phyloP scores from a whole-genome alignment of 2,329 filamentous ascomycete species.

The Aureobasidium uvarum region DNA sequence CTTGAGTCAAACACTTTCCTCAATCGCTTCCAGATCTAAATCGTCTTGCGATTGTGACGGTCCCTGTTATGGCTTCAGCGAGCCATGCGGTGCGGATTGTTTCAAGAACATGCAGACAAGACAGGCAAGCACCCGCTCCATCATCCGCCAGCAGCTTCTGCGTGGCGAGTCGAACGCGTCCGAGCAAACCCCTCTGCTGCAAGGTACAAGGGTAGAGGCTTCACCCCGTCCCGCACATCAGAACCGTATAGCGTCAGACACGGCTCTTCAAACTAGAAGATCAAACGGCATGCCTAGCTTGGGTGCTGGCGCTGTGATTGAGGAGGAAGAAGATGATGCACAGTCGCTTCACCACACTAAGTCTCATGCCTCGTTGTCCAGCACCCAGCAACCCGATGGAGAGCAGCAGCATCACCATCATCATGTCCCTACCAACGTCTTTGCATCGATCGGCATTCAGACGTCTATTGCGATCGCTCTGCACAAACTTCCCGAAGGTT shows the following conservation, averaged over 20 bases:
- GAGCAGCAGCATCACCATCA: conserved; percentile 63
- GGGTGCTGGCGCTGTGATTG: conserved; percentile 15
- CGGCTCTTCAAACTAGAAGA: not conserved
- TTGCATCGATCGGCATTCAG: conserved; percentile 91
- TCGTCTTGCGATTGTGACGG: conserved; percentile 56
- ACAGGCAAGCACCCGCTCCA: conserved; percentile 30
- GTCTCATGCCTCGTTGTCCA: conserved; percentile 27
- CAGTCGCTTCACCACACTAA: conserved; percentile 4
- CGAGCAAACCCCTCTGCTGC: conserved; percentile 37
- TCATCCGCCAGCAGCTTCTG: conserved; percentile 22
- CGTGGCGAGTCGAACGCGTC: conserved; percentile 31
- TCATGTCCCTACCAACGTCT: conserved; percentile 91
- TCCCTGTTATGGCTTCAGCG: conserved; percentile 61
- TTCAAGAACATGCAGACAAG: conserved; percentile 51
- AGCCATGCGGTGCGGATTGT: conserved; percentile 61
- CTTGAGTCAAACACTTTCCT: conserved; percentile 47
- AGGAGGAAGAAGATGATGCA: conserved; percentile 24
- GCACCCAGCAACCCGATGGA: not conserved
- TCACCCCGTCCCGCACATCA: not conserved
- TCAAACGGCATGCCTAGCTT: not conserved
- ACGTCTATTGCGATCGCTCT: conserved; percentile 92
- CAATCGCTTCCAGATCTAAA: conserved; percentile 49
- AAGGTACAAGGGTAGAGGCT: conserved; percentile 30
- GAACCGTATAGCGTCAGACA: conserved; percentile 7
- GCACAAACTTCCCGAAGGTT: conserved; percentile 87